These are phyloP conservation scores for Alternaria sp. DNA, from an alignment of 2,329 filamentous ascomycete genomes.

Conservation along the genomic window DNA sequence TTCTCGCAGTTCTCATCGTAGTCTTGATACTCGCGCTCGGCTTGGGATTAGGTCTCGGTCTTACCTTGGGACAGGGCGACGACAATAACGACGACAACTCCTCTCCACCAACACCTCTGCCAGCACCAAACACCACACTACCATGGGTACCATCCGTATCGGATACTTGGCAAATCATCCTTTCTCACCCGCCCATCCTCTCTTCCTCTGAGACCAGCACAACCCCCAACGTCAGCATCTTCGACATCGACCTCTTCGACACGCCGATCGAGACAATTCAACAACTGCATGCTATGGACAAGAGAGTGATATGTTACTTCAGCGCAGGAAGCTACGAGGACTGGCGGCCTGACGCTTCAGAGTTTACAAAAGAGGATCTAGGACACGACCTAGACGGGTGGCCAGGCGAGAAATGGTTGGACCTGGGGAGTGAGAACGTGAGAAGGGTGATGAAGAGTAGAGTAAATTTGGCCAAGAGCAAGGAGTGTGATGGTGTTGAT, in stretches of 20 bases:
- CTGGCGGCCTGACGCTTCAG: conserved; percentile 64
- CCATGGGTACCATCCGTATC: conserved; percentile 64
- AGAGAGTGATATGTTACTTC: conserved; percentile 78
- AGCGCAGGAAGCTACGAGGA: conserved; percentile 74
- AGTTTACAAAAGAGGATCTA: conserved; percentile 65
- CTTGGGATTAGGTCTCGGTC: conserved; percentile 65
- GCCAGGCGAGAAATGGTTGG: conserved; percentile 73
- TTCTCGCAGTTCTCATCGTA: conserved; percentile 47
- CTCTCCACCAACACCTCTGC: conserved; percentile 28
- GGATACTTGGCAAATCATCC: conserved; percentile 69
- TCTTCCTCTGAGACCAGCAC: conserved; percentile 41
- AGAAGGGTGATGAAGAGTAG: conserved; percentile 69
- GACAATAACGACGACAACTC: conserved; percentile 33
- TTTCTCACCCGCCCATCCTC: conserved; percentile 49
- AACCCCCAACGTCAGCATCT: conserved; percentile 63
- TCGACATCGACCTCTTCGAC: conserved; percentile 69
- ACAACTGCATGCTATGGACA: conserved; percentile 59
- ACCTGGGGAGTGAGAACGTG: conserved; percentile 66
- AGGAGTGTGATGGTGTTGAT: conserved; percentile 74
- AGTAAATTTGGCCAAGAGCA: conserved; percentile 65
- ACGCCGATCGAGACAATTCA: conserved; percentile 58
- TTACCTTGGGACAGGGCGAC: conserved; percentile 49
- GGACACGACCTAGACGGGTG: conserved; percentile 69
- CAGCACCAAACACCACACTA: conserved; percentile 35
- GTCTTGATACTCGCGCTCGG: conserved; percentile 61